phyloP scores from a whole-genome alignment of 768 basidiomycete genomes.

The Pleurotus sapidus region DNA sequence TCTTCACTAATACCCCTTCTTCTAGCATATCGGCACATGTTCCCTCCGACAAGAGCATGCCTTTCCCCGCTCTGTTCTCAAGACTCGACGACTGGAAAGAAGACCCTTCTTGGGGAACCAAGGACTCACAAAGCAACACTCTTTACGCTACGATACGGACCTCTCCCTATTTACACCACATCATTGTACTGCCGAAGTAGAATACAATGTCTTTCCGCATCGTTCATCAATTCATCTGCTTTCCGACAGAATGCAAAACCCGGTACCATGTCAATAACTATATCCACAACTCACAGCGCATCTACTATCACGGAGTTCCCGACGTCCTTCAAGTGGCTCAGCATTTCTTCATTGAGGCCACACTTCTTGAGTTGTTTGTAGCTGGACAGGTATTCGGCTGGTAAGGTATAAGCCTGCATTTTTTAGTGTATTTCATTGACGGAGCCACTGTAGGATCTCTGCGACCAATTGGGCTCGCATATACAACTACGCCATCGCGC shows the following conservation, averaged over 20 bases:
- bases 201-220: background rate
- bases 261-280: slow-evolving; percentile 23
- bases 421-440: background rate
- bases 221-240: background rate
- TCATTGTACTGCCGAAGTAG: slow-evolving; percentile 21
- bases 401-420: background rate
- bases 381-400: slow-evolving; percentile 17
- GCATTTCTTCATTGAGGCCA: slow-evolving; percentile 23
- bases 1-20: background rate
- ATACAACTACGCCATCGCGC: slow-evolving; percentile 15
- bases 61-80: background rate
- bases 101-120: background rate
- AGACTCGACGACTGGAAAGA: background rate
- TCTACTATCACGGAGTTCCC: slow-evolving; percentile 22
- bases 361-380: slow-evolving; percentile 16
- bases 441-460: slow-evolving; percentile 13
- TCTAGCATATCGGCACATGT: background rate
- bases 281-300: slow-evolving; percentile 13
- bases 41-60: background rate
- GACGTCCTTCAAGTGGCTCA: slow-evolving; percentile 22
- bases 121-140: slow-evolving; percentile 15
- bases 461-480: slow-evolving; percentile 18
- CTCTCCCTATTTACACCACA: slow-evolving; percentile 19
- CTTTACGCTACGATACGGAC: slow-evolving; percentile 17
- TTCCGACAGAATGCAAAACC: slow-evolving; percentile 16